Conservation (phyloP, 257 asterid species). For the Plectranthus barbatus region DNA sequence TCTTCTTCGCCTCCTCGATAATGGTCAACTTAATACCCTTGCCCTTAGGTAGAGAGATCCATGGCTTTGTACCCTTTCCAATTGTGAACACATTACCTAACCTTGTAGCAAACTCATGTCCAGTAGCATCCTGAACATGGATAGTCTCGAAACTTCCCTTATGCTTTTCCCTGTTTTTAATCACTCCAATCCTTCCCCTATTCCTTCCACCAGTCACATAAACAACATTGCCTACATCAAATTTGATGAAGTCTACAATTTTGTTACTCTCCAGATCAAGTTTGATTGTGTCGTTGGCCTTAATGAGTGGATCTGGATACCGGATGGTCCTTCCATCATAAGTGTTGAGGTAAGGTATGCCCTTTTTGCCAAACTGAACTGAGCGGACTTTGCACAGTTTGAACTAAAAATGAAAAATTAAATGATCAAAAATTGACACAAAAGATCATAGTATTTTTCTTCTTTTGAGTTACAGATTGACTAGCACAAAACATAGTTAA, state of each 20-base stretch:
- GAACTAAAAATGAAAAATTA: conserved; percentile 24
- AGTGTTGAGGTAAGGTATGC: conserved; percentile 61
- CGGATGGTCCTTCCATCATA: conserved; percentile 74
- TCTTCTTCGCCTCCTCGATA: conserved; percentile 73
- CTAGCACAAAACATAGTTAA: too few relatives aligned
- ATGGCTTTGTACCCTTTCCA: conserved; percentile 69
- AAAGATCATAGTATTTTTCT: too few relatives aligned
- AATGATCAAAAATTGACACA: too few relatives aligned
- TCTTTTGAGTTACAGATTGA: too few relatives aligned
- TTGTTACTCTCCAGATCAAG: conserved; percentile 51
- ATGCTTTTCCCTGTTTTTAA: conserved; percentile 73
- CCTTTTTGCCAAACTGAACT: conserved; percentile 69
- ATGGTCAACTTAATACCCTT: conserved; percentile 60
- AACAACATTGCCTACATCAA: conserved; percentile 67
- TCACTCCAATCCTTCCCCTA: conserved; percentile 67
- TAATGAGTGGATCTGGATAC: too few relatives aligned
- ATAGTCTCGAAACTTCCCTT: too few relatives aligned
- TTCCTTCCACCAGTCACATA: conserved; percentile 82
- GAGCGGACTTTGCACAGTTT: conserved; percentile 73
- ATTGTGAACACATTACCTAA: conserved; percentile 57
- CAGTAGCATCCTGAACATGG: conserved; percentile 52
- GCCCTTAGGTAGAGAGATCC: conserved; percentile 76
- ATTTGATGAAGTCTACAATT: conserved; percentile 57
- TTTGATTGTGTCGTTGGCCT: conserved; percentile 66
- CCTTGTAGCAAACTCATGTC: conserved; percentile 71